A percentile compares a stretch with the other conserved stretches of the same genome.
Evolutionary conservation across 768 basidiomycete species (phyloP).

Genomic region (Coprinopsis cinerea): DNA sequence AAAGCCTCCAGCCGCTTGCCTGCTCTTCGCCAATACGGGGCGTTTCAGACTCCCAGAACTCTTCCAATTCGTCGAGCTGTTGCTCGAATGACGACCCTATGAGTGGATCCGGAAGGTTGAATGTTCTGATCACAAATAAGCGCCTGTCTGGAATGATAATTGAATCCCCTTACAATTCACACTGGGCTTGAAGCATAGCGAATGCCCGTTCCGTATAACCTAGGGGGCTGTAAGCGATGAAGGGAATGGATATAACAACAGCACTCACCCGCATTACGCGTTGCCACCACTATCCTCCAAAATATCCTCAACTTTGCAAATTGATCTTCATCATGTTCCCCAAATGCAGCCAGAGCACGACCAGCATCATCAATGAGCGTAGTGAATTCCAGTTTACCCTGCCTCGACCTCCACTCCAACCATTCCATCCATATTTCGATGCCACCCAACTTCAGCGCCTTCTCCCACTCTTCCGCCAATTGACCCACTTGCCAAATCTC

Average conservation of each 20-base stretch:
- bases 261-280: constrained; percentile 59
- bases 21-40: constrained; percentile 68
- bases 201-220: constrained; percentile 70
- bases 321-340: constrained; percentile 36
- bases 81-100: constrained; percentile 35
- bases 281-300: constrained; percentile 62
- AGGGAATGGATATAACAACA: neutral
- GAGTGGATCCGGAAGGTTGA: constrained; percentile 46
- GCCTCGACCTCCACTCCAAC: constrained; percentile 69
- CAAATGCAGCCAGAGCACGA: constrained; percentile 31
- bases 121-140: constrained; percentile 39
- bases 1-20: constrained; percentile 64
- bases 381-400: constrained; percentile 40
- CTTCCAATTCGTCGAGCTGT: constrained; percentile 58
- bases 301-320: constrained; percentile 52
- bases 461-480: constrained; percentile 63
- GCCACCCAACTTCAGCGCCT: constrained; percentile 47
- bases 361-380: constrained; percentile 47
- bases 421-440: constrained; percentile 71
- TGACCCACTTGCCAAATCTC: constrained; percentile 60
- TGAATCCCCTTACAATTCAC: constrained; percentile 58
- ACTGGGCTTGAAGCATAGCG: constrained; percentile 79
- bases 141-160: neutral
- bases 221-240: constrained; percentile 22
- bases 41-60: constrained; percentile 80